Evolutionary conservation across 2,329 filamentous ascomycete species (phyloP).

Genomic region (Blumeria graminis): DNA sequence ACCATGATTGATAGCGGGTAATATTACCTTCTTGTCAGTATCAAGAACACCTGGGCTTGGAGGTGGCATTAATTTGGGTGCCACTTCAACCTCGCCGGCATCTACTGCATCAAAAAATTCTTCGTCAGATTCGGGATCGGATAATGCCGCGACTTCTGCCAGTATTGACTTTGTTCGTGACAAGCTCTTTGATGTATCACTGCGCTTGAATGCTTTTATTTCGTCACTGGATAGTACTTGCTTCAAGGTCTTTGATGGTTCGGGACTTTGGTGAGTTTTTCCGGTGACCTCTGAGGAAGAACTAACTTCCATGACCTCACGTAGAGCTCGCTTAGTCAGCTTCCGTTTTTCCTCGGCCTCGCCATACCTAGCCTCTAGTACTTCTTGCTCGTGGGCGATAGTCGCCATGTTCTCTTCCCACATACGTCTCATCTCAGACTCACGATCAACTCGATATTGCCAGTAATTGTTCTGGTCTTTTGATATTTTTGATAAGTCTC

Average conservation of each 20-base stretch:
- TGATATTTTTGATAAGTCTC: constrained; percentile 75
- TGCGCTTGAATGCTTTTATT: constrained; percentile 13
- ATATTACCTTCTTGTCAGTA: constrained; percentile 22
- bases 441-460: constrained; percentile 83
- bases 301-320: constrained; percentile 47
- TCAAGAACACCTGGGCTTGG: constrained; percentile 16
- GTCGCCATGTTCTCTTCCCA: constrained; percentile 99
- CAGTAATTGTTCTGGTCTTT: constrained; percentile 88
- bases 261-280: constrained; percentile 5
- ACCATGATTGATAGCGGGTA: constrained; percentile 17
- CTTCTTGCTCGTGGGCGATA: constrained; percentile 83
- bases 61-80: constrained; percentile 37
- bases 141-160: constrained; percentile 47
- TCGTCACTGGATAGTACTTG: background rate
- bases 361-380: constrained; percentile 65
- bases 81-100: constrained; percentile 67
- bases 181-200: constrained; percentile 20
- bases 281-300: constrained; percentile 25
- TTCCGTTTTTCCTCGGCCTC: constrained; percentile 80
- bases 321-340: constrained; percentile 68
- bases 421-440: constrained; percentile 76
- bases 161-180: constrained; percentile 39
- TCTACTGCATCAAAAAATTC: constrained; percentile 97
- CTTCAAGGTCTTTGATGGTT: constrained; percentile 14
- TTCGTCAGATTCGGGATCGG: constrained; percentile 54